Conservation (phyloP, 371 early-diverging fungal species). For the Lichtheimia corymbifera region DNA sequence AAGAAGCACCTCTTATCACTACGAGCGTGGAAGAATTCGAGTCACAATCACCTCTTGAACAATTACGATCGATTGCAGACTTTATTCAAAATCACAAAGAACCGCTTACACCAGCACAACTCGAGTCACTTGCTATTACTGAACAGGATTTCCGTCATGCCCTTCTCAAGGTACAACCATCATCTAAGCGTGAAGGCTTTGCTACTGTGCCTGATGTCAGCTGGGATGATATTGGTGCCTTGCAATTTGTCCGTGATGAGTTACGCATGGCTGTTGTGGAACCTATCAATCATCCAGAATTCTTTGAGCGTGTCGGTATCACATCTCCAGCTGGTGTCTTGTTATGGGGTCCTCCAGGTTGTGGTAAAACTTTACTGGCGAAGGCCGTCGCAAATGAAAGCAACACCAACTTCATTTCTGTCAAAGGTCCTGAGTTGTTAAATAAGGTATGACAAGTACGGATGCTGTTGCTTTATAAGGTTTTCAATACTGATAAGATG, state of each 20-base stretch:
- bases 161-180: conserved; percentile 92
- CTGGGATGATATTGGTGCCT: conserved; percentile 96
- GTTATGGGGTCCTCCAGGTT: conserved; percentile 99
- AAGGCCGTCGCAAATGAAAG: conserved; percentile 98
- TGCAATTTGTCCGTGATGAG: conserved; percentile 85
- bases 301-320: conserved; percentile 93
- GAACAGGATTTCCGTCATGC: conserved; percentile 91
- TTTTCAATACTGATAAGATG: not conserved
- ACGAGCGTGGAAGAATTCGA: conserved; percentile 59
- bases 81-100: conserved; percentile 72
- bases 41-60: conserved; percentile 53
- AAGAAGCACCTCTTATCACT: conserved; percentile 27
- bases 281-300: conserved; percentile 93
- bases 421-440: conserved; percentile 99
- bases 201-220: conserved; percentile 95
- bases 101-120: conserved; percentile 79
- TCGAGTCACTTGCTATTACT: conserved; percentile 84
- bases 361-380: conserved; percentile 99
- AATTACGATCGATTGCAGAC: conserved; percentile 70
- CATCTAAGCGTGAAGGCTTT: conserved; percentile 98
- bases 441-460: conserved; percentile 73
- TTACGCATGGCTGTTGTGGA: conserved; percentile 96
- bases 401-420: conserved; percentile 97
- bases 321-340: conserved; percentile 94
- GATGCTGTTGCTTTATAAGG: not conserved